Evolutionary conservation across 306 rosid species (phyloP), one percentile per base, ranked within the genome.

Genomic region (Canavalia gladiata): DNA sequence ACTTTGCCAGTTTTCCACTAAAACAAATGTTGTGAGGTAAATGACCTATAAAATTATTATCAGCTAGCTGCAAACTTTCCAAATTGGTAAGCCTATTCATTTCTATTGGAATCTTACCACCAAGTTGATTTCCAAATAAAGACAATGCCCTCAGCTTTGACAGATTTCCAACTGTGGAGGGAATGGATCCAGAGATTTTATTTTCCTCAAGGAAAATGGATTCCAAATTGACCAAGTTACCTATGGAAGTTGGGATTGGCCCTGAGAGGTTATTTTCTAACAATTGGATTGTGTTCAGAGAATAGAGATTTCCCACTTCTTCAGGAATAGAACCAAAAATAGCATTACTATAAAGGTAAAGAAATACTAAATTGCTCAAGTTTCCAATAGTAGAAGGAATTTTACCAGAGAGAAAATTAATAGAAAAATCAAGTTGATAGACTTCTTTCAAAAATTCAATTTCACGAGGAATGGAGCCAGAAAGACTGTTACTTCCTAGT

Each of bases 311-410:
- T 50, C 63, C 63, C 2, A 76, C 13, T 63, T 63, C 81, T 5
- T 34, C 13, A 5, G 81, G 81, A 25, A 63, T 76, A 6, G 7
- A 9, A 76, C 72, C 65, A 3, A 6, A 35, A 3, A 80, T 10
- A 35, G 0, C 0, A 37, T 80, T 80, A 0, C 0, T 0, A 29
- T 62, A 47, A 69, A 80, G 67, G 28, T 49, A 49, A 47, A 80
- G 66, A 25, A 1, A 7, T 1, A 0, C 0, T 7, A 80, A 62
- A 41, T 13, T 34, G 43, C 64, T 59, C 34, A 72, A 29, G 6
- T 80, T 80, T 72, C 57, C 79, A 35, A 80, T 72, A 13, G 84
- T 11, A 5, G 74, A 8, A 2, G 84, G 83, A 51, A 76, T 63
- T 63, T 12, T 2, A 11, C 43, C 42, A 3, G 43, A 62, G 68